Evolutionary conservation across 2,329 filamentous ascomycete genomes (phyloP), one percentile per base, ranked within the genome.

Genomic region (Fusarium subglutinans): DNA sequence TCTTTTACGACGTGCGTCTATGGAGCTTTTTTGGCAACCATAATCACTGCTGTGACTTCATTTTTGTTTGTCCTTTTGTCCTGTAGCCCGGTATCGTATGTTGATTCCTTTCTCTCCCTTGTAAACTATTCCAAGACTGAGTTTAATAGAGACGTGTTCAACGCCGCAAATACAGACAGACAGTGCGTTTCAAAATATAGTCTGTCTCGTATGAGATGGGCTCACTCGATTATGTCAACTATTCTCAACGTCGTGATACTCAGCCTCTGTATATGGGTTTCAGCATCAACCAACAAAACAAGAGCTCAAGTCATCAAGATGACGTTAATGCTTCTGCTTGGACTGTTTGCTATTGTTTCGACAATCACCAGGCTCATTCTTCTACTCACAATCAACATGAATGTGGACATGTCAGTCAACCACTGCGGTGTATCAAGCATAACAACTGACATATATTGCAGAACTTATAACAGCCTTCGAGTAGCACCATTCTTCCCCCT

Each of bases 401-500:
- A 66, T 38, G 35, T 60, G 2, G 80, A 83, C 51, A 76, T 79
- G 82, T 84, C 63, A 63, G 82, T 80, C n/a, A 37, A 28, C 14
- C 26, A 13, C 26, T 26, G 5, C n/a, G 13, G 7, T 14, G 18
- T 17, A 24, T 28, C 11, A 9, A 17, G 12, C 15, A 30, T 15
- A 18, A 37, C 5, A n/a, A 28, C 57, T 75, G 28, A 75, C 41
- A 60, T 8, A 11, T 28, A 24, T 20, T 30, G 14, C 30, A 84
- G 82, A 35, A 85, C 83, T 6, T 82, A 80, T 69, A 79, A 81
- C 24, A 83, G 85, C 76, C 72, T 79, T 20, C 80, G 72, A 11
- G 77, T 81, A n/a, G 79, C 77, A 37, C 73, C 81, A 14, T 85
- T 82, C 83, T 84, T 83, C 13, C 80, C 83, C 57, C 74, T 84